Evolutionary conservation across 75 land plant genomes (phyloP), one percentile per base, ranked within the genome.

Genomic region (Sequoia sempervirens): DNA sequence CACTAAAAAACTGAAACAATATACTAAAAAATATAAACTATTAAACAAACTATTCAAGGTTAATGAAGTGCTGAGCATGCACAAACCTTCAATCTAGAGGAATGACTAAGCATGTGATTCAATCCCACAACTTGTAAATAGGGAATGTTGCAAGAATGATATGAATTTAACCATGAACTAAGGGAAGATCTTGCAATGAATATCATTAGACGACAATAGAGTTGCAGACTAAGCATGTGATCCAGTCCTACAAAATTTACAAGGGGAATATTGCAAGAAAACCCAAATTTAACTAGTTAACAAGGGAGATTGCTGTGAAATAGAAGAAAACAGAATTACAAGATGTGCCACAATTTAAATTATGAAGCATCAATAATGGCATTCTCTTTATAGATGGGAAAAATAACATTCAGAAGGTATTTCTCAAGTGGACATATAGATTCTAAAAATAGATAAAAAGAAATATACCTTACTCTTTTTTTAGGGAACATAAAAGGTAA

Each of bases 401-500:
- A 76, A 43, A 18, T 37, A 43, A 43, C 2, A 41, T 12, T 23
- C 9, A 12, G n/a, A n/a, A 10, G 50, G 30, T n/a, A 20, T 41
- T 45, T 78, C 26, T 78, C 50, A 20, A 78, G n/a, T 43, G 4
- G 1, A 43, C 45, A 47, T 40, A 78, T 26, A 78, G 3, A 78
- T 78, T 8, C 8, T 78, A 32, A n/a, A 78, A 12, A 45, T 41
- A 43, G 41, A n/a, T 11, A 78, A 78, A 78, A 72, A 68, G 26
- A 83, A 82, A 17, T 52, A 9, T 81, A 93, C 95, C 95, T 90
- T 12, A 94, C 88, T 82, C 93, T 82, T 1, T 68, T 88, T 81
- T 84, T 82, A 69, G 99, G 98, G 88, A 97, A 97, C 15, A 86
- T 92, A 73, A 97, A 97, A 0, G 97, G 97, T 53, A 97, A 86